These are phyloP conservation scores for Phaeotremella fagi DNA, from an alignment of 768 basidiomycete species.

Conservation along the genomic window DNA sequence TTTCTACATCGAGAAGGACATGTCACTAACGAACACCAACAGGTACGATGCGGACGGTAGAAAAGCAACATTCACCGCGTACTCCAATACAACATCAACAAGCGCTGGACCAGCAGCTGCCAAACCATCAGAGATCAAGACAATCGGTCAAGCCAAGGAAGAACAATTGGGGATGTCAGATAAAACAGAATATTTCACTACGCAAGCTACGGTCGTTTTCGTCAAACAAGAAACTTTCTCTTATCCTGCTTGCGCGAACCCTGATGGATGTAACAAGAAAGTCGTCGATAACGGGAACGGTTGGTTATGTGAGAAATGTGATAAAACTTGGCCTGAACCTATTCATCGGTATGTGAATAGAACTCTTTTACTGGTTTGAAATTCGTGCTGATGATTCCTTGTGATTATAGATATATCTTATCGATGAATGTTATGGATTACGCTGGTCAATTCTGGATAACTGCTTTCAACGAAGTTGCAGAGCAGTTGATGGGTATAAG, in stretches of 20 bases:
- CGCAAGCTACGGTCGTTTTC: conserved; percentile 78
- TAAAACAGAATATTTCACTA: conserved; percentile 72
- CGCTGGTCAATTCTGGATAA: conserved; percentile 84
- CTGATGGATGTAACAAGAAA: conserved; percentile 79
- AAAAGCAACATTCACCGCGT: conserved; percentile 64
- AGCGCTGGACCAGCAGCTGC: conserved; percentile 37
- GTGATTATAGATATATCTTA: conserved; percentile 57
- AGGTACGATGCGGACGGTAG: conserved; percentile 69
- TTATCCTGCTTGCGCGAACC: conserved; percentile 81
- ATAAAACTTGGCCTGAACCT: conserved; percentile 63
- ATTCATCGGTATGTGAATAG: conserved; percentile 66
- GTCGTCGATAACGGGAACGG: conserved; percentile 61
- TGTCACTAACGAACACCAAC: too few relatives aligned
- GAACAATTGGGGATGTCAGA: conserved; percentile 69
- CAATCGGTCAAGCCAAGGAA: conserved; percentile 72
- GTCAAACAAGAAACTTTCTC: conserved; percentile 69
- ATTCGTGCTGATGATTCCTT: conserved; percentile 7
- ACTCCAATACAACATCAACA: conserved; percentile 53
- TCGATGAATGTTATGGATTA: conserved; percentile 83
- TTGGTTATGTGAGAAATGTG: conserved; percentile 93
- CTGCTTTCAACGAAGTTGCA: conserved; percentile 92
- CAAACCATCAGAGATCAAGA: conserved; percentile 67
- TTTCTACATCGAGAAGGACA: too few relatives aligned
- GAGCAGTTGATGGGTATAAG: conserved; percentile 66
- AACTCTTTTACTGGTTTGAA: neutral